Evolutionary conservation across 257 asterid genomes (phyloP), one percentile per base, ranked within the genome.

Genomic region (Primulina eburnea): DNA sequence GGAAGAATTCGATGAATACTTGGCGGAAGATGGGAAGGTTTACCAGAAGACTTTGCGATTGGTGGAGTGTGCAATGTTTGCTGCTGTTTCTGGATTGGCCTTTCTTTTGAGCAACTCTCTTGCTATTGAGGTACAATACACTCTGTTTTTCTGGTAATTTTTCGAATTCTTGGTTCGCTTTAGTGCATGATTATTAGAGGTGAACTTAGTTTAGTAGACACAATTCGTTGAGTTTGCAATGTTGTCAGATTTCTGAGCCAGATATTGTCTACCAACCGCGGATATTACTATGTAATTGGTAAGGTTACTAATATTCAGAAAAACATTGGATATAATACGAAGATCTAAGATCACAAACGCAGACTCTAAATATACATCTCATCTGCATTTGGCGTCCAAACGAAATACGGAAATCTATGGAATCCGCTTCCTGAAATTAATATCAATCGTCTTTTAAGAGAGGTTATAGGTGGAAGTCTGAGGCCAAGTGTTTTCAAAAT

Each of bases 51-150:
- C 97, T 16, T 71, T 94, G 24, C 73, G 97, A 78, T 78, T 91
- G 73, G 97, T 94, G 73, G 97, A 94, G 74, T 84, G 97, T 78
- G 90, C 99, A n/a, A 91, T 94, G 97, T 89, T 94, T 69, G 93
- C 97, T 71, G 97, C 97, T 71, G 90, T 91, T 73, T 89, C 97
- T 56, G 99, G 95, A 4, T 69, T 94, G 74, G 89, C 97, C 62
- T 91, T 89, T 89, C 87, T 91, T 5, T 85, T 94, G 87, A 91
- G 97, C 68, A 94, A 83, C 73, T 94, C 99, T 68, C 95, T 94
- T 34, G 92, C 96, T 63, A 82, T 91, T 80, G 99, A 94, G 97
- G 99, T 93, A 67, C 34, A 34, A 5, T 38, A 14, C 56, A 6
- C 65, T 30, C 2, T 59, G 40, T 66, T 43, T 4, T 20, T n/a